Conservation (phyloP, 192 early-diverging fungal genomes). For the Entomortierella beljakovae region DNA sequence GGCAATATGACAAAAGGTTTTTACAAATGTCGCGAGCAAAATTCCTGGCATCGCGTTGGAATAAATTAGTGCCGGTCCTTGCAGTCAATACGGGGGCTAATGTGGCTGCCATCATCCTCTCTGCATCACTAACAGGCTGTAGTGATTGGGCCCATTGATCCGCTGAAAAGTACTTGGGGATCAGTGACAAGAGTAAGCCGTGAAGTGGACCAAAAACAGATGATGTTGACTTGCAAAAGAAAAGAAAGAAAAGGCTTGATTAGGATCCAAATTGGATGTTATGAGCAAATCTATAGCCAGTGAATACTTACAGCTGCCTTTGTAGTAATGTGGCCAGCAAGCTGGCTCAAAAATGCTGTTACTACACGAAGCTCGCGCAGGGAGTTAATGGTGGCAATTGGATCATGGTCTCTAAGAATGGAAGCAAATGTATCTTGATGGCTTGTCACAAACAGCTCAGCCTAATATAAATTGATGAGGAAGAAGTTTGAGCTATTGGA, state of each 20-base stretch:
- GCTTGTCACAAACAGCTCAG: conserved; percentile 47
- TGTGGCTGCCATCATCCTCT: conserved; percentile 30
- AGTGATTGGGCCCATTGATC: conserved; percentile 54
- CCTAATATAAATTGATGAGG: conserved; percentile 15
- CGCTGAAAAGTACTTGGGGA: conserved; percentile 55
- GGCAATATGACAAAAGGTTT: conserved; percentile 68
- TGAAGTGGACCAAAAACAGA: conserved; percentile 63
- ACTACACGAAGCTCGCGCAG: conserved; percentile 64
- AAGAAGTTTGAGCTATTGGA: neutral
- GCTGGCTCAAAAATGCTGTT: conserved; percentile 59
- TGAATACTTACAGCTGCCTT: conserved; percentile 21
- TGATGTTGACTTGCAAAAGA: conserved; percentile 30
- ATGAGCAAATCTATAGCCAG: neutral
- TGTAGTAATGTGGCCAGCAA: conserved; percentile 47
- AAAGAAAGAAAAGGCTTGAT: neutral
- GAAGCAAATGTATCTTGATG: conserved; percentile 63
- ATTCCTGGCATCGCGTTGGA: conserved; percentile 55
- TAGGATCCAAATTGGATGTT: neutral
- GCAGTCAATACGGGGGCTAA: conserved; percentile 29
- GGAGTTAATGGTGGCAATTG: conserved; percentile 53
- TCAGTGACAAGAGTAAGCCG: conserved; percentile 52
- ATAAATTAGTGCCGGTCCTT: conserved; percentile 19
- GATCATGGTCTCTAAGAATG: conserved; percentile 65
- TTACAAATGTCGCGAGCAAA: conserved; percentile 61
- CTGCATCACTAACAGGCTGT: conserved; percentile 45